Percentiles rank a stretch among this genome's conserved stretches.
Conservation (phyloP, 306 rosid species). For the Macrotyloma uniflorum region DNA sequence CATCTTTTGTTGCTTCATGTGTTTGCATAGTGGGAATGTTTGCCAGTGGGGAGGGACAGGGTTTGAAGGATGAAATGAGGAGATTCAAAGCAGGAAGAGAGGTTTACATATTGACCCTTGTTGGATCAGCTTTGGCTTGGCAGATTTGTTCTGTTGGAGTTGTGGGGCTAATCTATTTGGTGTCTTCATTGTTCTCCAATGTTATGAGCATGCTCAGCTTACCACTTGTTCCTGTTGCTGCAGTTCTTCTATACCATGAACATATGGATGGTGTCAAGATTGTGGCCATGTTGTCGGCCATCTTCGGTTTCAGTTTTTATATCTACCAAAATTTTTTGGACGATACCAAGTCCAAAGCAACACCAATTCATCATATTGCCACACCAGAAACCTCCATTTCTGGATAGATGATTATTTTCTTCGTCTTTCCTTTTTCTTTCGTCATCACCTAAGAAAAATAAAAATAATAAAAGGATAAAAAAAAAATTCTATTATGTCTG, state of each 20-base stretch:
- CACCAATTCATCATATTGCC: neutral
- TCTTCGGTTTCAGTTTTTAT: constrained; percentile 62
- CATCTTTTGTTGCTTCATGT: constrained; percentile 59
- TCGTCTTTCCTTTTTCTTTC: too few relatives aligned
- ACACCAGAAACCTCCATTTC: too few relatives aligned
- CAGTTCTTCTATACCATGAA: constrained; percentile 66
- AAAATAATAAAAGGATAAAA: too few relatives aligned
- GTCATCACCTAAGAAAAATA: too few relatives aligned
- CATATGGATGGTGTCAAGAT: constrained; percentile 60
- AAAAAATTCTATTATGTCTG: too few relatives aligned
- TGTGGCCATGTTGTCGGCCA: constrained; percentile 62
- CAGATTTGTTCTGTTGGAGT: constrained; percentile 72
- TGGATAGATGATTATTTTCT: too few relatives aligned
- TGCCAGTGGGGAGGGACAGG: constrained; percentile 61
- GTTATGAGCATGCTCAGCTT: constrained; percentile 70
- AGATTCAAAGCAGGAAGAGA: constrained; percentile 47
- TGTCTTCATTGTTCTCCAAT: constrained; percentile 74
- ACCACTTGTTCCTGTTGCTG: constrained; percentile 69
- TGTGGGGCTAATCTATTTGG: constrained; percentile 66
- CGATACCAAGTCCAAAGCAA: constrained; percentile 40
- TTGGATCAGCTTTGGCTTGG: constrained; percentile 66
- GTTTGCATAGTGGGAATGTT: constrained; percentile 63
- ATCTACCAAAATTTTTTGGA: constrained; percentile 67
- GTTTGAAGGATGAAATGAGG: constrained; percentile 58
- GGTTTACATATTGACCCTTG: constrained; percentile 58